phyloP scores from a whole-genome alignment of 441 rosid species.

The Populus hybrid region DNA sequence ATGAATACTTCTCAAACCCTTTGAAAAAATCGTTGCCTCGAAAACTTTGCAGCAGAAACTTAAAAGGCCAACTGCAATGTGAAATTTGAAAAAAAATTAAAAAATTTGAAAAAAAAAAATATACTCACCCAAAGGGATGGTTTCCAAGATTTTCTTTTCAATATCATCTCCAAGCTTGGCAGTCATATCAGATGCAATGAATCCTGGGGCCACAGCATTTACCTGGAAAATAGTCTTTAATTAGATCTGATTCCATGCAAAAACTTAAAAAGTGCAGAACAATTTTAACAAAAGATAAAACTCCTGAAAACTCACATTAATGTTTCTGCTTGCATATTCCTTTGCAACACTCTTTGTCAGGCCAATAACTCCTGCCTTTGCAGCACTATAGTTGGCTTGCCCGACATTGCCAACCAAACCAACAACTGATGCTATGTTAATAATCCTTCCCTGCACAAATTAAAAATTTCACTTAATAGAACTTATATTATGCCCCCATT shows the following conservation, averaged over 20 bases:
- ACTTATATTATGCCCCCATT: too few species aligned
- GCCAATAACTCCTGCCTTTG: conserved; percentile 95
- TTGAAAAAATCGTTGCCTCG: background rate
- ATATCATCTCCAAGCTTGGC: conserved; percentile 82
- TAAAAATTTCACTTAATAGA: background rate
- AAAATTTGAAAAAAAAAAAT: background rate
- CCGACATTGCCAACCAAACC: conserved; percentile 89
- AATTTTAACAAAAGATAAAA: background rate
- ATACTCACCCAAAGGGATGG: conserved; percentile 74
- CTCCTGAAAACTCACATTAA: conserved; percentile 47
- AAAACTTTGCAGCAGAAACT: too few species aligned
- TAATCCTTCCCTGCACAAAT: conserved; percentile 66
- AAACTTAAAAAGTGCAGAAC: background rate
- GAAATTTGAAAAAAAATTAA: background rate
- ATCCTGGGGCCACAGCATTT: conserved; percentile 90
- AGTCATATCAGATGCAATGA: conserved; percentile 97
- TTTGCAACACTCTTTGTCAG: conserved; percentile 75
- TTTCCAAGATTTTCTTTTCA: conserved; percentile 77
- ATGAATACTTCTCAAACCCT: background rate
- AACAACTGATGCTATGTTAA: conserved; percentile 82
- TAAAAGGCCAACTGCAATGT: background rate
- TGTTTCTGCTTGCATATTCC: conserved; percentile 85
- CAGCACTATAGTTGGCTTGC: conserved; percentile 96
- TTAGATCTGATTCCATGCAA: conserved; percentile 8
- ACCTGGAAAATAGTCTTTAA: conserved; percentile 40